A percentile compares a stretch with the other conserved stretches of the same genome.
Conservation (phyloP, 352 stramenopile genomes). For the Globisporangium nodosum region DNA sequence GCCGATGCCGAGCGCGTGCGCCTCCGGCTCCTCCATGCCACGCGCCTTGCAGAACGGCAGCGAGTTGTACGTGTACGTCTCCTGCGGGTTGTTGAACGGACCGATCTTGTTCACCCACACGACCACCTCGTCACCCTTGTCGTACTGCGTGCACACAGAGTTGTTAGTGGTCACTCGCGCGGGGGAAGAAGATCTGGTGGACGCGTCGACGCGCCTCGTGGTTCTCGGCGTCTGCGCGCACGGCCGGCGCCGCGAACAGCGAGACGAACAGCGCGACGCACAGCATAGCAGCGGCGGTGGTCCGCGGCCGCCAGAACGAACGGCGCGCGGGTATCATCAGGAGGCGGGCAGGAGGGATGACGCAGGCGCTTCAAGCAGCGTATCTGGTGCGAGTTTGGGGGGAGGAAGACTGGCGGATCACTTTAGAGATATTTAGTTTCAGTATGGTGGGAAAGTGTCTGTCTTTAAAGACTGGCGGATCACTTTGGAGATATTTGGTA, state of each 20-base stretch:
- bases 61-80: slow-evolving; percentile 99
- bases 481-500: no score
- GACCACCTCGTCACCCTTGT: slow-evolving; percentile 68
- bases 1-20: slow-evolving; percentile 88
- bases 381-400: no score
- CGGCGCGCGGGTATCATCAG: no score
- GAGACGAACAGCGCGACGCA: not conserved
- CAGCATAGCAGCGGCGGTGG: no score
- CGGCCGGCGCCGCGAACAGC: slow-evolving; percentile 1
- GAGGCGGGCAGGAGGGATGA: no score
- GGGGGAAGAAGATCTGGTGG: not conserved
- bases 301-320: no score
- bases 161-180: not conserved
- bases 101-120: slow-evolving; percentile 98
- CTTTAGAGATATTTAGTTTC: no score
- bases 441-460: no score
- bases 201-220: slow-evolving; percentile 30
- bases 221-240: slow-evolving; percentile 42
- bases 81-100: slow-evolving; percentile 96
- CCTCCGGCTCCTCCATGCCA: slow-evolving; percentile 84
- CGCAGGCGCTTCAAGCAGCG: no score
- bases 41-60: slow-evolving; percentile 95
- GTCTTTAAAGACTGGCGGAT: no score
- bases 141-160: slow-evolving; percentile 36
- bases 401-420: no score